Base-by-base conservation (phyloP, 306 rosid genomes). In the Psophocarpus tetragonolobus region DNA sequence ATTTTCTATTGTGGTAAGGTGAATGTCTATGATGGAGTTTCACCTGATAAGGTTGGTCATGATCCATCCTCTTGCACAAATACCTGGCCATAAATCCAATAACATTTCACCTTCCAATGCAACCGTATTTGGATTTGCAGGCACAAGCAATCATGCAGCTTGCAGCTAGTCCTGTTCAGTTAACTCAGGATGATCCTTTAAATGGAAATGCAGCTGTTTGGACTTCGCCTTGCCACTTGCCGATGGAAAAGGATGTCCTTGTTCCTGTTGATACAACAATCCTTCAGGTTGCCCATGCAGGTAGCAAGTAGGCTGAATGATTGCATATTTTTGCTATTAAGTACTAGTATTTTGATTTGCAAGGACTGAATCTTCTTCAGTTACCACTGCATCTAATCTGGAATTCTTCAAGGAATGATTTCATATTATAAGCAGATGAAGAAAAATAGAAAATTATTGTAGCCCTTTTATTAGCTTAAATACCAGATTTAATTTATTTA, bases 1-100 rank as follows among this genome's bases (percentile, higher is more conserved):
- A 92, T 92, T 81, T 92, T 96, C 94, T 96, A 91, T 84, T 82
- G 94, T 35, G 99, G 99, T 77, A 96, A 96, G 86, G 98, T 96
- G 87, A 96, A 96, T 66, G 99, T 96, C 71, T 96, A 91, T 68
- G 97, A 96, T 74, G 93, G 93, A 78, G 92, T 96, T 66, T 81
- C 91, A 2, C 90, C 90, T 67, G 96, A 96, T 54, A 96, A 96
- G 99, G 99, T 96, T 81, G 94, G 92, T 91, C 75, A 72, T 78
- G 74, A 81, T 73, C 72, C 30, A 39, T 84, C 76, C 73, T 64
- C 76, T 84, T 75, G 78, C 74, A 29, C 82, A 67, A 84, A 85
- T 76, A 53, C 60, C 64, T 81, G 86, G 84, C 66, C 85, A 80
- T 82, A 73, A 81, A 65, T 77, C 78, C 68, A 75, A 48, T 71